A percentile compares a stretch with the other conserved stretches of the same genome.
phyloP scores from a whole-genome alignment of 2,329 filamentous ascomycete genomes.

The Colletotrichum endophyticum region DNA sequence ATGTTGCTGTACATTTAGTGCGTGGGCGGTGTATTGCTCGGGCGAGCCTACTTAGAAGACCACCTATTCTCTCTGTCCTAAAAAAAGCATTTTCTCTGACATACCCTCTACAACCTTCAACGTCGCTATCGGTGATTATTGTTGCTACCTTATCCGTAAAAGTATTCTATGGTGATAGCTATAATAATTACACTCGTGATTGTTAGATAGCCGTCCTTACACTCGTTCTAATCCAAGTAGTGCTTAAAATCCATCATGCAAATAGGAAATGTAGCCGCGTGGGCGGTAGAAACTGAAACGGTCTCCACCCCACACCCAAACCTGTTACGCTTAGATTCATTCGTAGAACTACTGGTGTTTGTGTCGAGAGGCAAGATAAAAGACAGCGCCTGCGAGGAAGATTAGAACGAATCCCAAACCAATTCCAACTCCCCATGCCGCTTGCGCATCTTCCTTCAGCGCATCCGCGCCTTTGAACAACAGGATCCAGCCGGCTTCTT shows the following conservation, averaged over 20 bases:
- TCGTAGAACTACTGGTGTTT: fast-evolving
- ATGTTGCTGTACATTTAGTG: not conserved
- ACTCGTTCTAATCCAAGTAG: fast-evolving
- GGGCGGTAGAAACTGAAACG: fast-evolving
- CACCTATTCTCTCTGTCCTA: not conserved
- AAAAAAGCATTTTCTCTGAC: not conserved
- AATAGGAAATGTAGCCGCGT: not conserved
- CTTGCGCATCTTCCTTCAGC: not conserved
- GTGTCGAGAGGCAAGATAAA: not conserved
- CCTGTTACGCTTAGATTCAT: not conserved
- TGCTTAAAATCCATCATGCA: fast-evolving
- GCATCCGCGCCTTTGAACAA: not conserved
- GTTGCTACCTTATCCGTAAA: too few species aligned
- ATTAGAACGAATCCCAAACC: not conserved
- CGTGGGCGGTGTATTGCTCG: fast-evolving
- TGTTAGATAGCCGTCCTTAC: fast-evolving
- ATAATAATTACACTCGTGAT: fast-evolving
- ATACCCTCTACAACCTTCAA: not conserved
- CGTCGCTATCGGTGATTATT: too few species aligned
- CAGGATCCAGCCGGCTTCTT: not conserved
- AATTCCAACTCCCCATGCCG: not conserved
- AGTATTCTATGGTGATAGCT: too few species aligned
- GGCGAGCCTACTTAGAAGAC: too few species aligned
- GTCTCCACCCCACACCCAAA: not conserved
- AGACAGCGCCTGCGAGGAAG: fast-evolving